Base-by-base conservation (phyloP, 169 alveolate species). In the Cryptosporidium meleagridis region DNA sequence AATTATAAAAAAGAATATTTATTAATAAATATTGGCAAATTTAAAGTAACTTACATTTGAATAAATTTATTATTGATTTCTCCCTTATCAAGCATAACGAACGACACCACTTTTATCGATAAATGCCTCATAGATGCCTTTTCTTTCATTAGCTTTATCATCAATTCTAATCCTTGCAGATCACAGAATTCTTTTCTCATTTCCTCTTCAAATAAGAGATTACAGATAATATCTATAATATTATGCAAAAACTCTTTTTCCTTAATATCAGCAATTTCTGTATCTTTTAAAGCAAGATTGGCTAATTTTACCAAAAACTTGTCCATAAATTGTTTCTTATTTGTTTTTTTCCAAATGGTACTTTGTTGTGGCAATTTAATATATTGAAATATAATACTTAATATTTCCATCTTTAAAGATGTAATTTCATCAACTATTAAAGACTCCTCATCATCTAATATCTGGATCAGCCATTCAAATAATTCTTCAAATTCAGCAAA, bases 371-470 rank as follows among this genome's bases (percentile, higher is more conserved):
- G 41, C 6, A 44, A 14, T 16, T 37, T n/a, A 23, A 45, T 16
- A 80, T 62, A 45, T 55, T 80, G 89, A 80, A 80, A 44, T 16
- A 80, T 23, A 41, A 80, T 80, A 67, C 89, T 62, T 39, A 80
- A 37, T 62, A 80, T 59, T 45, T 80, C 89, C 35, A 65, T 48
- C 62, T 80, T 80, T n/a, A 35, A n/a, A 31, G 45, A 37, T 23
- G 61, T 29, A 21, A 44, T 39, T 37, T 41, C 55, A 35, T 35
- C 39, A 5, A 26, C 75, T 26, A 73, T 73, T 7, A 8, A 44
- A 21, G 6, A 16, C 6, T 62, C 48, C n/a, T 80, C 75, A 35
- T 29, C 21, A 12, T 65, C 69, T 1, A 80, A 53, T 23, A 45
- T 44, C 16, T 65, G 52, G 8, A 80, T 26, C 14, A 80, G 41